Conservation (phyloP, 345 rosid species). For the Combretum micranthum region DNA sequence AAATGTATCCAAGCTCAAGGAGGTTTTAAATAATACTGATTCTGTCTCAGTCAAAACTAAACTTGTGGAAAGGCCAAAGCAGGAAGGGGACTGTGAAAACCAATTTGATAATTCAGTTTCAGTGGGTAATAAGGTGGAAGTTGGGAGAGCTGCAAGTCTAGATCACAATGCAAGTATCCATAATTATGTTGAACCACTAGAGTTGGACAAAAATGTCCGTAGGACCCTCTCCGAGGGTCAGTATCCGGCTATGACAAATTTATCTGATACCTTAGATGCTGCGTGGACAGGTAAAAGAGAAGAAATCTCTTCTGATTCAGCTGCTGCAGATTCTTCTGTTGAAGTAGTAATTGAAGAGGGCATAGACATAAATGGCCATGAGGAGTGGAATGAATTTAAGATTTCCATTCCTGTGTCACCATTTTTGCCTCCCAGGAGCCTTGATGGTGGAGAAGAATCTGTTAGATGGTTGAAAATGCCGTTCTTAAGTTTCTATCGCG, state of each 20-base stretch:
- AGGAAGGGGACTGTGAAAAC: slow-evolving; percentile 7
- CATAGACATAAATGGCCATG: slow-evolving; percentile 29
- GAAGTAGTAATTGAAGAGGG: slow-evolving; percentile 24
- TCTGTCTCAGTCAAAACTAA: slow-evolving; percentile 31
- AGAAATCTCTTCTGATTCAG: slow-evolving; percentile 46
- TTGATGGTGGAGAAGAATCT: slow-evolving; percentile 47
- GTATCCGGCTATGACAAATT: slow-evolving; percentile 39
- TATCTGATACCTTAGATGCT: slow-evolving; percentile 87
- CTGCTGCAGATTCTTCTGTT: slow-evolving; percentile 34
- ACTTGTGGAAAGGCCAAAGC: slow-evolving; percentile 16
- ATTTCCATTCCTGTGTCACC: slow-evolving; percentile 33
- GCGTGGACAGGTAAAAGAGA: slow-evolving; percentile 80
- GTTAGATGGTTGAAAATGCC: slow-evolving; percentile 68
- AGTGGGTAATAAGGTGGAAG: slow-evolving; percentile 21
- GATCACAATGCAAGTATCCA: slow-evolving; percentile 28
- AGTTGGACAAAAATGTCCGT: slow-evolving; percentile 32
- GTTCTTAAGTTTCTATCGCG: slow-evolving; percentile 61
- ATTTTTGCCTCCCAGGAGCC: slow-evolving; percentile 31
- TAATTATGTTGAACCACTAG: slow-evolving; percentile 31
- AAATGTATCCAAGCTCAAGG: slow-evolving; percentile 21
- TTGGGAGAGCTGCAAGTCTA: slow-evolving; percentile 19
- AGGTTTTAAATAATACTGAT: slow-evolving; percentile 12
- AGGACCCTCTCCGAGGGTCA: slow-evolving; percentile 76
- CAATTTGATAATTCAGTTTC: slow-evolving; percentile 20
- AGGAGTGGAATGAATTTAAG: slow-evolving; percentile 34